Evolutionary conservation across 768 basidiomycete genomes (phyloP).

Genomic region (Dentipellis sp.): DNA sequence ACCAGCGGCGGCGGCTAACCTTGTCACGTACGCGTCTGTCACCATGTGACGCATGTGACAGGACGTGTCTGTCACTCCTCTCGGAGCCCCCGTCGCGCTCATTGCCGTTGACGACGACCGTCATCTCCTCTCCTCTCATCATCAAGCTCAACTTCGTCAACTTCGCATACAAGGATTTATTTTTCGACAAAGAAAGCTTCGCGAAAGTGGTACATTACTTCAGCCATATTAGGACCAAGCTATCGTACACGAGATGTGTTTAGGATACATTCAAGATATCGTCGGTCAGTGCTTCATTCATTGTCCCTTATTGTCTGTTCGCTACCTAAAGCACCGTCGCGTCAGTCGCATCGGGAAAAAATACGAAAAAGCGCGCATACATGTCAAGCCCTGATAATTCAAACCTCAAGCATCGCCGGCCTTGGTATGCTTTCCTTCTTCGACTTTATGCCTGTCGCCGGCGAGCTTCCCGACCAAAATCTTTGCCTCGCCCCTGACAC

Average conservation of each 20-base stretch:
- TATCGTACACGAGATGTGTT: background rate
- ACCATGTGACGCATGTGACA: background rate
- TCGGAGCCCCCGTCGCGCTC: too few relatives aligned
- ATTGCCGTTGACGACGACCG: background rate
- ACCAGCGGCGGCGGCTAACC: background rate
- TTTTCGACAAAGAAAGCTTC: too few relatives aligned
- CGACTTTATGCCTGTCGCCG: background rate
- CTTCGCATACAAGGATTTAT: too few relatives aligned
- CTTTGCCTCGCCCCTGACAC: slow-evolving; percentile 2
- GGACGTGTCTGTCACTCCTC: background rate
- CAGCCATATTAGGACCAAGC: background rate
- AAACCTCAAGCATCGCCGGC: background rate
- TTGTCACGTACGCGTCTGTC: background rate
- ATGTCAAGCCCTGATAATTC: too few relatives aligned
- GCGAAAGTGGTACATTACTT: too few relatives aligned
- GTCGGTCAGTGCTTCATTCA: background rate
- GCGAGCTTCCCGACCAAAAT: slow-evolving; percentile 5
- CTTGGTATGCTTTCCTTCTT: slow-evolving; percentile 2
- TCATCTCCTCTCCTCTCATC: background rate
- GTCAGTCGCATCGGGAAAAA: too few relatives aligned
- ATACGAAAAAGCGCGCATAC: too few relatives aligned
- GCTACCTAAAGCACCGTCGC: too few relatives aligned
- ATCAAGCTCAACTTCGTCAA: background rate
- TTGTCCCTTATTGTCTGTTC: too few relatives aligned
- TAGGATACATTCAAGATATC: background rate